Conservation (phyloP, 2,329 filamentous ascomycete genomes). For the Aspergillus puulaauensis region DNA sequence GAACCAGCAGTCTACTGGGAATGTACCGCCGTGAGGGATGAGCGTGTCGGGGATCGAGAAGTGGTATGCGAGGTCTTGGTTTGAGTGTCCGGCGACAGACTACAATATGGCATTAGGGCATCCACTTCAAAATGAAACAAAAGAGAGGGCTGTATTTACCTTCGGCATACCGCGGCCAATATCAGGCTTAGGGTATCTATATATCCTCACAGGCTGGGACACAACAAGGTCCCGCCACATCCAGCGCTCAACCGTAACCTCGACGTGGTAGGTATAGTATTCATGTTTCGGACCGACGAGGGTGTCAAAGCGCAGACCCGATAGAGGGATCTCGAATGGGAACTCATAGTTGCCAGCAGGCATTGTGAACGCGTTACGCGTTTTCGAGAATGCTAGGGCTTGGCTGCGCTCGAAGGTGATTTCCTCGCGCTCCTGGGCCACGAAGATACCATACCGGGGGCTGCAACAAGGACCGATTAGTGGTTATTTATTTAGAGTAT, state of each 20-base stretch:
- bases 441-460: background rate
- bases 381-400: constrained; percentile 16
- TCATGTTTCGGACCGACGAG: constrained; percentile 11
- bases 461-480: background rate
- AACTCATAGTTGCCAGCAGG: constrained; percentile 21
- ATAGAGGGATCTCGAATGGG: constrained; percentile 17
- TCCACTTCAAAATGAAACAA: no score
- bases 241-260: constrained; percentile 16
- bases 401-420: constrained; percentile 16
- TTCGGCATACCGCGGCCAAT: background rate
- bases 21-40: constrained; percentile 21
- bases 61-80: constrained; percentile 16
- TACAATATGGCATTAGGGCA: background rate
- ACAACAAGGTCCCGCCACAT: constrained; percentile 14
- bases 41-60: constrained; percentile 19
- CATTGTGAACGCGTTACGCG: constrained; percentile 16
- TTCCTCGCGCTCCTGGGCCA: constrained; percentile 3
- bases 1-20: constrained; percentile 20
- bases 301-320: constrained; percentile 12
- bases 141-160: background rate
- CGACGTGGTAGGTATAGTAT: constrained; percentile 20
- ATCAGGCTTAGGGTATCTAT: constrained; percentile 8
- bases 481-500: background rate
- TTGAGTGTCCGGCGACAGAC: constrained; percentile 11
- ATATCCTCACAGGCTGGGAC: constrained; percentile 17